Percentiles rank a stretch among this genome's conserved stretches.
These are phyloP conservation scores for Hylodesmum podocarpum DNA, from an alignment of 306 rosid species.

Conservation along the genomic window DNA sequence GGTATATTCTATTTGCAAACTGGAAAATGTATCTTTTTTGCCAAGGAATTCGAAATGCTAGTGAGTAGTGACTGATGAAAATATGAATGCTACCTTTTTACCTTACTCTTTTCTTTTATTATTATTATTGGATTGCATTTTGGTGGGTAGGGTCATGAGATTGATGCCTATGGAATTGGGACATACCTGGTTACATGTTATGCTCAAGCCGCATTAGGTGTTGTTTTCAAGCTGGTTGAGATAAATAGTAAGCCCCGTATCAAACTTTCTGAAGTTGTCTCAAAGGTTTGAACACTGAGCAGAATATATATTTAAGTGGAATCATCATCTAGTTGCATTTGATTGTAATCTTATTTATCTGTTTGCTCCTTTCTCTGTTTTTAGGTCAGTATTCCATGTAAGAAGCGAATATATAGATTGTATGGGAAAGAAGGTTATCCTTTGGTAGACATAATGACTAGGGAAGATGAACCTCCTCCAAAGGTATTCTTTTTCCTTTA, in stretches of 20 bases:
- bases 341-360: background rate
- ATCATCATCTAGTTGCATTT: background rate
- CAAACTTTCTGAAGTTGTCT: slow-evolving; percentile 82
- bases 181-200: slow-evolving; percentile 84
- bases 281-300: slow-evolving; percentile 57
- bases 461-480: slow-evolving; percentile 80
- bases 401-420: slow-evolving; percentile 70
- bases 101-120: background rate
- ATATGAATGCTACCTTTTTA: background rate
- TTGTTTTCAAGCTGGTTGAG: slow-evolving; percentile 92
- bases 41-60: slow-evolving; percentile 9
- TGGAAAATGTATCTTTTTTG: background rate
- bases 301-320: background rate
- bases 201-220: slow-evolving; percentile 89
- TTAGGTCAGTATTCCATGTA: slow-evolving; percentile 86
- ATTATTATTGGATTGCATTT: background rate
- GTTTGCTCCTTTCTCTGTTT: slow-evolving; percentile 25
- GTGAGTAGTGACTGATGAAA: background rate
- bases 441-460: slow-evolving; percentile 74
- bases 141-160: slow-evolving; percentile 67
- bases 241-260: slow-evolving; percentile 80
- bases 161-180: slow-evolving; percentile 87
- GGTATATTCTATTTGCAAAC: slow-evolving; percentile 40
- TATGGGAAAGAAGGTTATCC: slow-evolving; percentile 84
- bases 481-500: slow-evolving; percentile 46